Evolutionary conservation across 1,284 basidiomycete genomes (phyloP).

Genomic region (Mixia osmundae): DNA sequence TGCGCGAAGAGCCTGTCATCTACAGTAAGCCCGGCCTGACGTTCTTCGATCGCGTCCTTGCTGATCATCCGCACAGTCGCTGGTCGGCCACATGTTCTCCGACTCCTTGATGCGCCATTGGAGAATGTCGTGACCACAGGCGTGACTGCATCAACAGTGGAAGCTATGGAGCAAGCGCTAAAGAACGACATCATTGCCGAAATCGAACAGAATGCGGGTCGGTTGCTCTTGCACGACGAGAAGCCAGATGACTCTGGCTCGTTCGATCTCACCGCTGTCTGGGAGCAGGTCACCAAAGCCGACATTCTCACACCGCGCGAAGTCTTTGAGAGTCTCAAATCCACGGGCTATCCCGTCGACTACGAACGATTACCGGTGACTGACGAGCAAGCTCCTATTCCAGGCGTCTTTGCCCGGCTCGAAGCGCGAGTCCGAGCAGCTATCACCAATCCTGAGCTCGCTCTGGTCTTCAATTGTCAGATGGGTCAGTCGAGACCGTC

Average conservation of each 20-base stretch:
- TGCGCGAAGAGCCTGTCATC: slow-evolving; percentile 88
- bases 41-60: slow-evolving; percentile 8
- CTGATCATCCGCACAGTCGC: slow-evolving; percentile 11
- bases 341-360: slow-evolving; percentile 69
- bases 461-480: slow-evolving; percentile 23
- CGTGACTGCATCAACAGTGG: slow-evolving; percentile 74
- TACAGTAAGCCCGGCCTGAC: slow-evolving; percentile 24
- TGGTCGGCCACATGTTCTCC: slow-evolving; percentile 33
- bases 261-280: slow-evolving; percentile 31
- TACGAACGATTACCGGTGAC: slow-evolving; percentile 72
- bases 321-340: slow-evolving; percentile 44
- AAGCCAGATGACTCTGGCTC: slow-evolving; percentile 74
- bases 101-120: slow-evolving; percentile 66
- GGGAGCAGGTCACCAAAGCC: slow-evolving; percentile 13
- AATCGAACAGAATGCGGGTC: slow-evolving; percentile 43
- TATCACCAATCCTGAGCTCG: slow-evolving; percentile 32
- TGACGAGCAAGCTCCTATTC: slow-evolving; percentile 82
- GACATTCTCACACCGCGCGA: slow-evolving; percentile 89
- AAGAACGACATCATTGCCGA: slow-evolving; percentile 77
- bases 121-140: slow-evolving; percentile 55
- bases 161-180: slow-evolving; percentile 71
- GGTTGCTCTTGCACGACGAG: slow-evolving; percentile 76
- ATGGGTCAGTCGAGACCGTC: slow-evolving; percentile 15
- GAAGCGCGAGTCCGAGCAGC: slow-evolving; percentile 45
- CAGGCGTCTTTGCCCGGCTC: slow-evolving; percentile 53